phyloP scores from a whole-genome alignment of 495 filamentous ascomycete genomes.

The Terfezia claveryi region DNA sequence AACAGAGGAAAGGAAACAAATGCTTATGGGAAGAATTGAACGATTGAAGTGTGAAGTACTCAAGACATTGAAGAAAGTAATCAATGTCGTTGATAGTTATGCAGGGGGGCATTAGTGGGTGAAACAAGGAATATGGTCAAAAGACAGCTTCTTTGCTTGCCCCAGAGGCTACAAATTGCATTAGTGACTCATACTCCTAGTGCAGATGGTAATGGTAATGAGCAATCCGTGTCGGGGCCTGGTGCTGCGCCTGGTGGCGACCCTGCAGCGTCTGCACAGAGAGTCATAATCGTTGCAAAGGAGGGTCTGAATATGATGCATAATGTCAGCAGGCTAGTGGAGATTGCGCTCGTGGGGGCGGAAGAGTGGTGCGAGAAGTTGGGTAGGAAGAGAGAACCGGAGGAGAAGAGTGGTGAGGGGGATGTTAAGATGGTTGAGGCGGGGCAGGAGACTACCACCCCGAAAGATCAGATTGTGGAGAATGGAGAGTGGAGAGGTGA shows the following conservation, averaged over 20 bases:
- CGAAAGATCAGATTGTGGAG: neutral
- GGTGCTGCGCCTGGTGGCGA: conserved; percentile 5
- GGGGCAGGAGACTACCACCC: neutral
- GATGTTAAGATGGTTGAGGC: neutral
- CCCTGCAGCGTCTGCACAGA: conserved; percentile 32
- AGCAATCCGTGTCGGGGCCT: conserved; percentile 6
- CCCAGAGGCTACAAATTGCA: conserved; percentile 46
- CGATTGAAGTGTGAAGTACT: conserved; percentile 50
- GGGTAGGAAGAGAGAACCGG: conserved; percentile 28
- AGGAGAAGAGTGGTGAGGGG: neutral
- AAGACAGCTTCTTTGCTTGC: conserved; percentile 50
- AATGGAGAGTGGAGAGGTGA: neutral
- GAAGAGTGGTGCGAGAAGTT: conserved; percentile 69
- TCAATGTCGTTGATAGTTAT: conserved; percentile 60
- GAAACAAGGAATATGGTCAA: conserved; percentile 60
- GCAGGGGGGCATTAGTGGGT: conserved; percentile 68
- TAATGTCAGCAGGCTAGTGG: conserved; percentile 59
- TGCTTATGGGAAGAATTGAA: conserved; percentile 38
- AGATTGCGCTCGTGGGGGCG: conserved; percentile 64
- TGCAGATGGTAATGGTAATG: conserved; percentile 4
- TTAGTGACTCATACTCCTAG: conserved; percentile 1
- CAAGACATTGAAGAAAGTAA: conserved; percentile 50
- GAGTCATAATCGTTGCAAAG: conserved; percentile 58
- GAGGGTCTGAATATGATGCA: conserved; percentile 79
- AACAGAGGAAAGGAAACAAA: conserved; percentile 20